Percentiles rank a stretch among this genome's conserved stretches.
Evolutionary conservation across 2,329 filamentous ascomycete species (phyloP).

Genomic region (Penicillium sp.): DNA sequence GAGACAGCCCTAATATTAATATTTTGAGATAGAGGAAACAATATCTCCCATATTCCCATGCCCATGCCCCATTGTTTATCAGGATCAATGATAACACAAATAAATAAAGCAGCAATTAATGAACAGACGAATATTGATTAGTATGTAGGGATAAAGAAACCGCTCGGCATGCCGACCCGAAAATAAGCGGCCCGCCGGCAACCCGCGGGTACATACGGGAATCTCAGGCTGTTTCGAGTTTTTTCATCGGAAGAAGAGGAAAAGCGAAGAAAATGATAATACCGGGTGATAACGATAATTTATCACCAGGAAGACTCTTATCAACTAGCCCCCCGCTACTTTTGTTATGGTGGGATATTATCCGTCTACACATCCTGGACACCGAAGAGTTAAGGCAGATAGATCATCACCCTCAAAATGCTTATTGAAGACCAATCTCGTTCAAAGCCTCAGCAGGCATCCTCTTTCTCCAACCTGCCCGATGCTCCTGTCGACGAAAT

Average conservation of each 20-base stretch:
- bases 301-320: neutral
- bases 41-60: too few species aligned
- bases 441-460: neutral
- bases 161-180: neutral
- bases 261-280: neutral
- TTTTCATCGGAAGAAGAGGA: neutral
- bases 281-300: neutral
- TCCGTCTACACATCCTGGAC: neutral
- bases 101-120: neutral
- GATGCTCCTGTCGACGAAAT: slow-evolving; percentile 87
- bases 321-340: neutral
- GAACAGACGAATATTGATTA: neutral
- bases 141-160: neutral
- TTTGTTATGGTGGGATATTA: neutral
- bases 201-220: slow-evolving; percentile 9
- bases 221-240: neutral
- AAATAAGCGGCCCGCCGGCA: slow-evolving; percentile 2
- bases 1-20: too few species aligned
- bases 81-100: too few species aligned
- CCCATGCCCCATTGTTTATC: too few species aligned
- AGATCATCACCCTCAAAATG: neutral
- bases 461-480: slow-evolving; percentile 52
- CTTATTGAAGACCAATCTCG: slow-evolving; percentile 8
- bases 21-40: too few species aligned
- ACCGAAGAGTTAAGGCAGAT: neutral